Conservation (phyloP, 345 rosid genomes). For the Atalantia buxifolia region DNA sequence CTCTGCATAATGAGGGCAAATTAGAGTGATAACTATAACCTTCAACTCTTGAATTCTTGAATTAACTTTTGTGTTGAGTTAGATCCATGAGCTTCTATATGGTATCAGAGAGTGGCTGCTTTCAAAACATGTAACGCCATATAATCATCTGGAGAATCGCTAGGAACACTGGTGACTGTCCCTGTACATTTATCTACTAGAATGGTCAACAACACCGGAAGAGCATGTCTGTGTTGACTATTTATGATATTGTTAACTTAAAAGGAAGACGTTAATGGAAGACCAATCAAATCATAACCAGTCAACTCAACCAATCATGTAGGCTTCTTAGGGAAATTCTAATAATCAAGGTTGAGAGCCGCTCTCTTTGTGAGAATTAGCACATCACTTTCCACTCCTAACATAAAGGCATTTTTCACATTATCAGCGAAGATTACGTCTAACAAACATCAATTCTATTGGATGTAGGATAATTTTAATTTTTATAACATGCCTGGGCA, state of each 20-base stretch:
- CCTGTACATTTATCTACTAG: constrained; percentile 87
- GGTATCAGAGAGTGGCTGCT: constrained; percentile 4
- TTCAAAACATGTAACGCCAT: constrained; percentile 77
- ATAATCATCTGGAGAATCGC: constrained; percentile 94
- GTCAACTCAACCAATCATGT: constrained; percentile 83
- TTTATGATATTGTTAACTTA: constrained; percentile 53
- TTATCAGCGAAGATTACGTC: too few species aligned
- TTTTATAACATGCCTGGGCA: too few species aligned
- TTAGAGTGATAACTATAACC: constrained; percentile 51
- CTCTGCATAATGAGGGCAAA: constrained; percentile 92
- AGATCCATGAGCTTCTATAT: constrained; percentile 36
- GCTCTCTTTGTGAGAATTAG: constrained; percentile 69
- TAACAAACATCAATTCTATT: too few species aligned
- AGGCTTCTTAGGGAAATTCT: constrained; percentile 65
- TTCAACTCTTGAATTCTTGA: constrained; percentile 53
- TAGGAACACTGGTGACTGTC: constrained; percentile 91
- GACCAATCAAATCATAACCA: constrained; percentile 84
- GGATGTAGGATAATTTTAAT: too few species aligned
- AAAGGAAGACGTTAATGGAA: constrained; percentile 70
- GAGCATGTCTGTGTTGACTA: constrained; percentile 38
- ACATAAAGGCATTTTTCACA: too few species aligned
- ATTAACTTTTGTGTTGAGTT: constrained; percentile 59
- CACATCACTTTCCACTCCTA: constrained; percentile 49
- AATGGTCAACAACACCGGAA: constrained; percentile 87
- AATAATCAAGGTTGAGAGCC: constrained; percentile 84